These are phyloP conservation scores for Neltuma alba DNA, from an alignment of 306 rosid genomes.

Conservation along the genomic window DNA sequence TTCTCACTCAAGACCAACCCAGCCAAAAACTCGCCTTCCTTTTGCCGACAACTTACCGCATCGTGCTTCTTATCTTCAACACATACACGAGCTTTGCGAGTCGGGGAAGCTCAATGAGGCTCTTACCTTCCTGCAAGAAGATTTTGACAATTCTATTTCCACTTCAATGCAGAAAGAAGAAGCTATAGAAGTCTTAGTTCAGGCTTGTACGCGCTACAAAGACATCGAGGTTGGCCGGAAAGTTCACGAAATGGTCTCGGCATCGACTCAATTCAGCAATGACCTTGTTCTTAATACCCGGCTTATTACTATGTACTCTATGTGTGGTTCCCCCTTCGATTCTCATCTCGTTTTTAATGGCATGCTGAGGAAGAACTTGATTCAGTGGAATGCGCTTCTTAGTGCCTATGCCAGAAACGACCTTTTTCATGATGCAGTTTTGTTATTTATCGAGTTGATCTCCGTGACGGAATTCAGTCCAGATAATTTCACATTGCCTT, in stretches of 20 bases:
- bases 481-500: slow-evolving; percentile 73
- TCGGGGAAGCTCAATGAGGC: slow-evolving; percentile 59
- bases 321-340: slow-evolving; percentile 61
- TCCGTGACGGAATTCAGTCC: slow-evolving; percentile 57
- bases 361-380: slow-evolving; percentile 50
- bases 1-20: slow-evolving; percentile 34
- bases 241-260: slow-evolving; percentile 52
- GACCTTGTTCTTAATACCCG: slow-evolving; percentile 73
- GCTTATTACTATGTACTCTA: slow-evolving; percentile 70
- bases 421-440: slow-evolving; percentile 53
- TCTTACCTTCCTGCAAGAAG: slow-evolving; percentile 45
- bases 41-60: slow-evolving; percentile 1
- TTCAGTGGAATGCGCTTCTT: slow-evolving; percentile 76
- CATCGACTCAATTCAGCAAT: slow-evolving; percentile 43
- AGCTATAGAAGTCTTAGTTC: slow-evolving; percentile 53
- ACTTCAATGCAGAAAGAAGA: slow-evolving; percentile 38
- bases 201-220: slow-evolving; percentile 56
- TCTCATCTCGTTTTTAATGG: slow-evolving; percentile 59
- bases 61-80: slow-evolving; percentile 41
- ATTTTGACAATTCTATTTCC: slow-evolving; percentile 33
- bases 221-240: slow-evolving; percentile 59
- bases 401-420: slow-evolving; percentile 64
- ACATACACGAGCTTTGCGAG: slow-evolving; percentile 52
- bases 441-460: slow-evolving; percentile 50
- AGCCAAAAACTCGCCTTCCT: not conserved